These are phyloP conservation scores for Leptographium galeiforme DNA, from an alignment of 2,329 filamentous ascomycete species.

Conservation along the genomic window DNA sequence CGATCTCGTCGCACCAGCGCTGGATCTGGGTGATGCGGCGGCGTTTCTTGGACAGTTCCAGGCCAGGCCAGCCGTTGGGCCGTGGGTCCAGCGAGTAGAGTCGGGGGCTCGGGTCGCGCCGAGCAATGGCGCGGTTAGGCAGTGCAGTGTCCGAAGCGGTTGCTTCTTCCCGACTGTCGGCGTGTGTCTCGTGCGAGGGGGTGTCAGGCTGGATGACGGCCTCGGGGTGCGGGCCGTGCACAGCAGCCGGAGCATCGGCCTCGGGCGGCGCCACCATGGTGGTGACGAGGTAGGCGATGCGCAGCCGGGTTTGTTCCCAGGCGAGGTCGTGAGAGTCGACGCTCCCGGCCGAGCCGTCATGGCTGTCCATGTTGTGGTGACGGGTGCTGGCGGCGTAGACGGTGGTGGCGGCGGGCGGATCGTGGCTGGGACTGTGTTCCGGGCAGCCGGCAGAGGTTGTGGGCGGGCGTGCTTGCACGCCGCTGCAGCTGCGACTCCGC, in stretches of 20 bases:
- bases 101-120: neutral
- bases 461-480: no score
- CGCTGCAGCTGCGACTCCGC: no score
- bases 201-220: neutral
- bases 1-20: slow-evolving; percentile 37
- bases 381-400: neutral
- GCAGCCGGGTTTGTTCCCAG: slow-evolving; percentile 15
- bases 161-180: neutral
- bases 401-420: neutral
- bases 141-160: neutral
- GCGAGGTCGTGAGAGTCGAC: slow-evolving; percentile 12
- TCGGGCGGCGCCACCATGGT: slow-evolving; percentile 8
- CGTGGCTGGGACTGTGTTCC: no score
- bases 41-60: slow-evolving; percentile 7
- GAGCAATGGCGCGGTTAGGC: neutral
- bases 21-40: slow-evolving; percentile 25
- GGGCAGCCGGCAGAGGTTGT: no score
- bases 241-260: no score
- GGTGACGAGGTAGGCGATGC: slow-evolving; percentile 12
- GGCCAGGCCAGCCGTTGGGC: slow-evolving; percentile 7
- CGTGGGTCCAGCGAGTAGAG: neutral
- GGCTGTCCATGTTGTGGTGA: neutral
- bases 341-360: slow-evolving; percentile 1
- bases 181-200: neutral
- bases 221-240: neutral